phyloP scores from a whole-genome alignment of 2,329 filamentous ascomycete species.

The Hypoxylon rubiginosum region DNA sequence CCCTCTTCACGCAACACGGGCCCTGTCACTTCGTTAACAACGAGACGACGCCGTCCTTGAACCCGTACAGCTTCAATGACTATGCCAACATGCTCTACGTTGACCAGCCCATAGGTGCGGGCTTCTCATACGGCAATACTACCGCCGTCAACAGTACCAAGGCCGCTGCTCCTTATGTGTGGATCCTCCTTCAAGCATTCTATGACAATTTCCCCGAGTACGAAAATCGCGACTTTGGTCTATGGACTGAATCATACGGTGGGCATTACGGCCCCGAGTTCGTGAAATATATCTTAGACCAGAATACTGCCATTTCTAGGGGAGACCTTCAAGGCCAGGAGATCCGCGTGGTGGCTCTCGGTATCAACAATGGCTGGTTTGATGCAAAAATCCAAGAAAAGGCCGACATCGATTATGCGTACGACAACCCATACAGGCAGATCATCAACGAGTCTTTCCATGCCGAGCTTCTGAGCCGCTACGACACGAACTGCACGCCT shows the following conservation, averaged over 20 bases:
- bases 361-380: constrained; percentile 53
- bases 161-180: constrained; percentile 64
- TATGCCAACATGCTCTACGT: constrained; percentile 60
- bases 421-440: constrained; percentile 55
- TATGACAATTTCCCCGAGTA: constrained; percentile 74
- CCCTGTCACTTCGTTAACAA: constrained; percentile 60
- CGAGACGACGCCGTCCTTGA: constrained; percentile 55
- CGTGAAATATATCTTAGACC: constrained; percentile 66
- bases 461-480: constrained; percentile 51
- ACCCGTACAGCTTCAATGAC: constrained; percentile 60
- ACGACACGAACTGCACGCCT: constrained; percentile 55
- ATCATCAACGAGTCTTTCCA: constrained; percentile 55
- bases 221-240: constrained; percentile 67
- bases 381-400: constrained; percentile 42
- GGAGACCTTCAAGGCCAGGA: constrained; percentile 54
- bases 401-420: constrained; percentile 50
- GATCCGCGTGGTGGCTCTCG: constrained; percentile 52
- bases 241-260: constrained; percentile 69
- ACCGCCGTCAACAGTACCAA: constrained; percentile 57
- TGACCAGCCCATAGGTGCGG: constrained; percentile 56
- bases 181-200: constrained; percentile 71
- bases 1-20: constrained; percentile 60
- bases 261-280: constrained; percentile 72
- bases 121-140: constrained; percentile 59
- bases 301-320: constrained; percentile 65